phyloP scores from a whole-genome alignment of 352 stramenopile species.

The Phytophthora pinifolia region DNA sequence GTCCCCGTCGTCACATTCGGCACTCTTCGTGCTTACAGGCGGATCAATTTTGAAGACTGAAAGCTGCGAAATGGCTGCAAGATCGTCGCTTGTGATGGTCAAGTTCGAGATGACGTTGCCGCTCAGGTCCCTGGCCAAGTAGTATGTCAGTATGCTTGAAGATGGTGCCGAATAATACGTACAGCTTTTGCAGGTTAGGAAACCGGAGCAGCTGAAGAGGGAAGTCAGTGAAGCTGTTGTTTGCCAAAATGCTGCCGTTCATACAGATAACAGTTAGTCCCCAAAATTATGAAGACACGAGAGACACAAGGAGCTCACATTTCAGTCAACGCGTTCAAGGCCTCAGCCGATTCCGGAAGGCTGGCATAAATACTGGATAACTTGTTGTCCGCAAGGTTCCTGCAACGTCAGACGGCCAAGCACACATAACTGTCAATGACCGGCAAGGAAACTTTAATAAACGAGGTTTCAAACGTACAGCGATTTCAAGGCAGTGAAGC shows the following conservation, averaged over 20 bases:
- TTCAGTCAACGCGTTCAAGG: slow-evolving; percentile 30
- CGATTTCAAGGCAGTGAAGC: slow-evolving; percentile 23
- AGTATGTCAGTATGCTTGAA: not conserved
- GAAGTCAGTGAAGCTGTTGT: slow-evolving; percentile 46
- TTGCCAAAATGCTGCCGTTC: slow-evolving; percentile 39
- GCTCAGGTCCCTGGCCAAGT: slow-evolving; percentile 35
- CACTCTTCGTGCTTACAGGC: not conserved
- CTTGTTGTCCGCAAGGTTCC: slow-evolving; percentile 34
- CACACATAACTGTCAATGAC: not conserved
- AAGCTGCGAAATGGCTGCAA: slow-evolving; percentile 36
- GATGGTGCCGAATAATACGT: slow-evolving; percentile 10
- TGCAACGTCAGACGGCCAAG: slow-evolving; percentile 2
- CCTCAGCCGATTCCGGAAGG: slow-evolving; percentile 13
- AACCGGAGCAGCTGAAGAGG: slow-evolving; percentile 43
- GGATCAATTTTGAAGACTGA: slow-evolving; percentile 32
- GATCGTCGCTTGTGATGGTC: slow-evolving; percentile 36
- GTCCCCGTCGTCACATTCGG: slow-evolving; percentile 29
- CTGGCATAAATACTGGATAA: slow-evolving; percentile 39
- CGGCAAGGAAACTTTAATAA: not conserved
- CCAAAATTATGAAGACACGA: not conserved
- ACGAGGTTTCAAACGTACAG: slow-evolving; percentile 24
- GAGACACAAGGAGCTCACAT: slow-evolving; percentile 20
- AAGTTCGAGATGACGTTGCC: slow-evolving; percentile 46
- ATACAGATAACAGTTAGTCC: slow-evolving; percentile 10
- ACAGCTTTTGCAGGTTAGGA: slow-evolving; percentile 44